Percentiles rank a stretch among this genome's conserved stretches.
These are phyloP conservation scores for Candida sphagnicola DNA, from an alignment of 805 yeast genomes.

Conservation along the genomic window DNA sequence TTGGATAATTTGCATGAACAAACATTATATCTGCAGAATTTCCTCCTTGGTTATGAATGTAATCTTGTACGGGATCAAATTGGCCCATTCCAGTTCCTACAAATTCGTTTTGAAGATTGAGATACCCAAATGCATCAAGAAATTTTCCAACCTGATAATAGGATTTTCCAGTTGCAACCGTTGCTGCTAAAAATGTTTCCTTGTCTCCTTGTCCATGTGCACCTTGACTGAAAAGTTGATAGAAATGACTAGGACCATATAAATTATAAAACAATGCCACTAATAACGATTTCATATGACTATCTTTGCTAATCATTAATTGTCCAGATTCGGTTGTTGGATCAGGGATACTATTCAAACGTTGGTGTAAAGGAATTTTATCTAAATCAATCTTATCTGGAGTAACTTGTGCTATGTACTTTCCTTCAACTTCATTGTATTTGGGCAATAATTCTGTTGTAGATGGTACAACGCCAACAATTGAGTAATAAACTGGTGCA, in stretches of 20 bases:
- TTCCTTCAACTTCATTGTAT: conserved; percentile 29
- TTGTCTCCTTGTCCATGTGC: conserved; percentile 77
- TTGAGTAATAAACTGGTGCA: conserved; percentile 65
- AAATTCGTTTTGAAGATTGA: conserved; percentile 33
- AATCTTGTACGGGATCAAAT: conserved; percentile 64
- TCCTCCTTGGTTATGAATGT: conserved; percentile 11
- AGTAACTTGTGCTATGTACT: conserved; percentile 8
- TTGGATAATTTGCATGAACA: conserved; percentile 66
- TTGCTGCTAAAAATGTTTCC: conserved; percentile 72
- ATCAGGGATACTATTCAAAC: conserved; percentile 28
- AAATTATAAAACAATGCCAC: conserved; percentile 39
- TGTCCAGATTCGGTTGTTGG: conserved; percentile 40
- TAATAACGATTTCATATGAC: conserved; percentile 33
- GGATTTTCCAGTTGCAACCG: conserved; percentile 43
- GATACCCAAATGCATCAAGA: conserved; percentile 50
- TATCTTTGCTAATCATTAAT: conserved; percentile 35
- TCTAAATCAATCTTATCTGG: conserved; percentile 7
- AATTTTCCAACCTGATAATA: conserved; percentile 54
- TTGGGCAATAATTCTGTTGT: conserved; percentile 23
- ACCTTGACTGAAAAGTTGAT: conserved; percentile 42
- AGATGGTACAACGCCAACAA: conserved; percentile 50
- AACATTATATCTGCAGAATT: conserved; percentile 38
- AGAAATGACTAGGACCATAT: conserved; percentile 39
- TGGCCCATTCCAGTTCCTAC: conserved; percentile 80
- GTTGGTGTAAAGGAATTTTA: conserved; percentile 26